Evolutionary conservation across 176 grass and related monocot genomes (phyloP).

Genomic region (Phoenix dactylifera): DNA sequence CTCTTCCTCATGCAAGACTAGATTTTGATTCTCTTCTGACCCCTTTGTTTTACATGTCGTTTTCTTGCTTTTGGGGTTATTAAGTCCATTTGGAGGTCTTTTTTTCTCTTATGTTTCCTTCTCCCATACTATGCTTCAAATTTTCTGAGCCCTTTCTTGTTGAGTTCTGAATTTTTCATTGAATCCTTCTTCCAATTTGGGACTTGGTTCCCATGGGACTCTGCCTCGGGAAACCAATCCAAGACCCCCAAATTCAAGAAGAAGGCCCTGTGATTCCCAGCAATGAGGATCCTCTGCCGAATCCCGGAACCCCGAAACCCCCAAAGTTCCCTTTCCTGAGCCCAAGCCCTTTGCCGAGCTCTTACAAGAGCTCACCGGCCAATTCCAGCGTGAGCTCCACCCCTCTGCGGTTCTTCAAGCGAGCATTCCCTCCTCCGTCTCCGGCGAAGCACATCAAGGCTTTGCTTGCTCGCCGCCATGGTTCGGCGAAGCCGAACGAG

Average conservation of each 20-base stretch:
- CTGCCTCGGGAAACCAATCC: constrained; percentile 69
- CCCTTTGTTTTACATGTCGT: no score
- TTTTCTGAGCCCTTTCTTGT: neutral
- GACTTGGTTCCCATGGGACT: constrained; percentile 53
- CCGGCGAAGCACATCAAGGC: constrained; percentile 98
- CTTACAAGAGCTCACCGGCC: constrained; percentile 83
- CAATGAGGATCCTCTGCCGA: constrained; percentile 28
- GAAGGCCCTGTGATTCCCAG: constrained; percentile 26
- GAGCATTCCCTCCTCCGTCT: constrained; percentile 85
- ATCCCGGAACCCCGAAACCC: constrained; percentile 58
- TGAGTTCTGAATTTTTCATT: constrained; percentile 6
- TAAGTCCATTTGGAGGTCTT: neutral
- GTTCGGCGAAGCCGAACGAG: constrained; percentile 92
- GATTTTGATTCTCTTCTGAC: neutral
- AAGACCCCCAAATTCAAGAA: constrained; percentile 42
- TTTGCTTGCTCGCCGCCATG: constrained; percentile 76
- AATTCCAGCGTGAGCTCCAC: constrained; percentile 85
- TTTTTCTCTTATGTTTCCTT: no score
- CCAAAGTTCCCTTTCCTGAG: constrained; percentile 92
- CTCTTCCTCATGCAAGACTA: neutral
- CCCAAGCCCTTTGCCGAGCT: constrained; percentile 53
- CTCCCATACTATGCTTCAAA: no score
- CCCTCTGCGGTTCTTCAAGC: constrained; percentile 74
- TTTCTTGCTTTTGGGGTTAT: no score
- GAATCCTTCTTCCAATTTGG: neutral